phyloP scores from a whole-genome alignment of 139 green algal species.

The Coccomyxa sp. region DNA sequence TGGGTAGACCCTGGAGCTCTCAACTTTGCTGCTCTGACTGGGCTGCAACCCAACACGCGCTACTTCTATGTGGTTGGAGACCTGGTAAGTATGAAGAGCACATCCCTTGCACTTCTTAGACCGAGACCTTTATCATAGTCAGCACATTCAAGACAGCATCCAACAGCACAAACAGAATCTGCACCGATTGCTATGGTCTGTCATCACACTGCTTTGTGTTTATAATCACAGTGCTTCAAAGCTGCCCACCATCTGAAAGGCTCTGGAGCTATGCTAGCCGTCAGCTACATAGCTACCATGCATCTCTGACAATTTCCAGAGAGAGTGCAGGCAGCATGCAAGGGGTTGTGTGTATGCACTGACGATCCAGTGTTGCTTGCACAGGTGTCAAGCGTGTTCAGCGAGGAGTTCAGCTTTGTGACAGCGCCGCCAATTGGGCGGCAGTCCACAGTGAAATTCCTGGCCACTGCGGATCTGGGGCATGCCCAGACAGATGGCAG shows the following conservation, averaged over 20 bases:
- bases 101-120: background rate
- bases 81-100: slow-evolving; percentile 17
- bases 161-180: background rate
- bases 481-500: slow-evolving; percentile 6
- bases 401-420: background rate
- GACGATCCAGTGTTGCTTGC: too few species aligned
- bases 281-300: too few species aligned
- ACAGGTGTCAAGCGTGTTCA: too few species aligned
- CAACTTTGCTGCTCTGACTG: slow-evolving; percentile 48
- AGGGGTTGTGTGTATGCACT: too few species aligned
- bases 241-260: too few species aligned
- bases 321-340: too few species aligned
- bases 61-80: slow-evolving; percentile 67
- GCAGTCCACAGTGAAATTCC: background rate
- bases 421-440: background rate
- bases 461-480: slow-evolving; percentile 10
- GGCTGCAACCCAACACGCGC: slow-evolving; percentile 33
- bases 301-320: too few species aligned
- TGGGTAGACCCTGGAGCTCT: slow-evolving; percentile 56
- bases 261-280: too few species aligned
- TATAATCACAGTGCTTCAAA: too few species aligned
- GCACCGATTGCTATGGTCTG: too few species aligned
- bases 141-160: background rate
- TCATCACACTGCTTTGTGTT: too few species aligned
- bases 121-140: background rate